phyloP scores from a whole-genome alignment of 176 grass and related monocot species.

The Lolium rigidum region DNA sequence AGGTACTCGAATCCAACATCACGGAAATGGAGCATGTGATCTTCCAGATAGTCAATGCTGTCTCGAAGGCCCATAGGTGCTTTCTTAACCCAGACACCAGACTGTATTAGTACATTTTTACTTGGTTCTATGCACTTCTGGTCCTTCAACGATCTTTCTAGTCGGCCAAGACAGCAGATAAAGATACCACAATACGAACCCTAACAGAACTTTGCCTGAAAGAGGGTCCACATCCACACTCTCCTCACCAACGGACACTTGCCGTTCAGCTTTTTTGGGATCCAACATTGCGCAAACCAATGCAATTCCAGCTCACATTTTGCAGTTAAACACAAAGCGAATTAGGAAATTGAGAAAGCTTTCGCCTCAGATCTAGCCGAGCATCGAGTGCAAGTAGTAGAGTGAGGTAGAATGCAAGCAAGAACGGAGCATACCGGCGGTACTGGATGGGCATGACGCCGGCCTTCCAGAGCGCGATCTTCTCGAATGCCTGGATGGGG shows the following conservation, averaged over 20 bases:
- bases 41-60: no score
- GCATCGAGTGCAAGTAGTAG: conserved; percentile 9
- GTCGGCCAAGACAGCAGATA: no score
- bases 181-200: no score
- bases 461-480: conserved; percentile 99
- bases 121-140: no score
- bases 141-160: no score
- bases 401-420: background rate
- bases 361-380: conserved; percentile 49
- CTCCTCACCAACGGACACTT: conserved; percentile 46
- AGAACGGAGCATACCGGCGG: conserved; percentile 67
- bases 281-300: conserved; percentile 38
- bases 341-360: conserved; percentile 4
- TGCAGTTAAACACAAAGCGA: conserved; percentile 40
- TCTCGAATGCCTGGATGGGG: conserved; percentile 96
- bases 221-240: background rate
- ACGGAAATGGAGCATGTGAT: no score
- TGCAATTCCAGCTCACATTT: conserved; percentile 44
- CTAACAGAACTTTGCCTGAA: no score
- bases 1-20: no score
- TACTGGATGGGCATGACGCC: conserved; percentile 99
- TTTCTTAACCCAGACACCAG: no score
- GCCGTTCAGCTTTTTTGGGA: conserved; percentile 40
- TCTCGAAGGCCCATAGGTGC: no score
- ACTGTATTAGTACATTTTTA: no score